Evolutionary conservation across 768 basidiomycete genomes (phyloP).

Genomic region (Hygrocybe punicea): DNA sequence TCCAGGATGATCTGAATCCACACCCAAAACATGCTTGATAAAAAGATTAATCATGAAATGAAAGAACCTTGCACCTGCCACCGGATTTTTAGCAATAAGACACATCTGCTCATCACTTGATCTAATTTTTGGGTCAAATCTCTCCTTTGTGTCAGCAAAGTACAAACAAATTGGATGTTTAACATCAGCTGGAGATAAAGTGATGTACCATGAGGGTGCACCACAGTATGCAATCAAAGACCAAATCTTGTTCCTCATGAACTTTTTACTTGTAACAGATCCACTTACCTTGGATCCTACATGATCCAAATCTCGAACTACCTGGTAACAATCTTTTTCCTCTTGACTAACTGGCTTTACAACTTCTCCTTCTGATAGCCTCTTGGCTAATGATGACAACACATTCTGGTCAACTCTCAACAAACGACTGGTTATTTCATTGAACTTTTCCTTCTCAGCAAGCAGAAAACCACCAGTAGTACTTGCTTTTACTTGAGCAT

Average conservation of each 20-base stretch:
- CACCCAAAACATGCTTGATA: constrained; percentile 24
- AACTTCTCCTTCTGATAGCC: constrained; percentile 23
- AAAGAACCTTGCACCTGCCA: constrained; percentile 30
- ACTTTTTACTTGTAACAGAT: constrained; percentile 24
- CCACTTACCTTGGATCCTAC: constrained; percentile 31
- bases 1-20: constrained; percentile 14
- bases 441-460: constrained; percentile 25
- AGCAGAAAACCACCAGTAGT: constrained; percentile 27
- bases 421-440: constrained; percentile 20
- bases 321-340: constrained; percentile 34
- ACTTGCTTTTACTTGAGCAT: constrained; percentile 35
- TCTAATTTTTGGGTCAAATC: constrained; percentile 12
- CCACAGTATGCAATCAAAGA: constrained; percentile 17
- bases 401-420: constrained; percentile 21
- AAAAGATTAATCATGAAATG: constrained; percentile 22
- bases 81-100: constrained; percentile 27
- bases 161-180: constrained; percentile 35
- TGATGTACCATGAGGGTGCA: constrained; percentile 28
- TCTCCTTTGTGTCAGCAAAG: constrained; percentile 19
- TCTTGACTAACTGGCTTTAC: constrained; percentile 25
- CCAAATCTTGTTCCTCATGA: constrained; percentile 26
- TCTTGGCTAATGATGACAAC: constrained; percentile 15
- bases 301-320: constrained; percentile 35
- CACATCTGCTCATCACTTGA: constrained; percentile 13
- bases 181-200: constrained; percentile 30